Percentiles rank a stretch among this genome's conserved stretches.
phyloP scores from a whole-genome alignment of 176 grass and related monocot genomes.

The Musa beccarii region DNA sequence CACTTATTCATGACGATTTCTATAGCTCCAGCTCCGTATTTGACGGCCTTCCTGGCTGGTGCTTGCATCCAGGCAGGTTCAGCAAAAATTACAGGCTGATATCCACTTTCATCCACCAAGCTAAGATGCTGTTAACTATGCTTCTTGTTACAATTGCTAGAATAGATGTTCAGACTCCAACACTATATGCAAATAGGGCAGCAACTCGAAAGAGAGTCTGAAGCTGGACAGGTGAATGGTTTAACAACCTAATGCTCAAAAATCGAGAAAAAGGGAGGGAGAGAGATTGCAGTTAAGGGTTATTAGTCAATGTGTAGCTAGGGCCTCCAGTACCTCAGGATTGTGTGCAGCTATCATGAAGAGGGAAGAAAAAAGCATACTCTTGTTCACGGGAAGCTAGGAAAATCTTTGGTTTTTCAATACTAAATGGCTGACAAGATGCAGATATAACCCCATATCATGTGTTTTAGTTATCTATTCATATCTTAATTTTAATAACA shows the following conservation, averaged over 20 bases:
- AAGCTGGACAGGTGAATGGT: too few species aligned
- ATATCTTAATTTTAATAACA: background rate
- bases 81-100: background rate
- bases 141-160: background rate
- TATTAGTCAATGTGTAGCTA: background rate
- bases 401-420: background rate
- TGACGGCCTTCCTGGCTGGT: too few species aligned
- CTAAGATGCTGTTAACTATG: background rate
- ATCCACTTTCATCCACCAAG: background rate
- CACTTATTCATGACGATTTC: background rate
- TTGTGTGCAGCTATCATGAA: background rate
- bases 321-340: background rate
- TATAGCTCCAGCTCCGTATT: background rate
- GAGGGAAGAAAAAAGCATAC: background rate
- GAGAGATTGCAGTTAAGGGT: too few species aligned
- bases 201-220: too few species aligned
- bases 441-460: background rate
- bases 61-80: background rate
- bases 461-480: background rate
- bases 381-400: background rate
- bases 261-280: background rate
- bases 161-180: background rate
- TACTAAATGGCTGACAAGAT: background rate
- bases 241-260: too few species aligned
- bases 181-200: background rate